phyloP scores from a whole-genome alignment of 176 grass and related monocot species.

The Dendrocalamus sinicus region DNA sequence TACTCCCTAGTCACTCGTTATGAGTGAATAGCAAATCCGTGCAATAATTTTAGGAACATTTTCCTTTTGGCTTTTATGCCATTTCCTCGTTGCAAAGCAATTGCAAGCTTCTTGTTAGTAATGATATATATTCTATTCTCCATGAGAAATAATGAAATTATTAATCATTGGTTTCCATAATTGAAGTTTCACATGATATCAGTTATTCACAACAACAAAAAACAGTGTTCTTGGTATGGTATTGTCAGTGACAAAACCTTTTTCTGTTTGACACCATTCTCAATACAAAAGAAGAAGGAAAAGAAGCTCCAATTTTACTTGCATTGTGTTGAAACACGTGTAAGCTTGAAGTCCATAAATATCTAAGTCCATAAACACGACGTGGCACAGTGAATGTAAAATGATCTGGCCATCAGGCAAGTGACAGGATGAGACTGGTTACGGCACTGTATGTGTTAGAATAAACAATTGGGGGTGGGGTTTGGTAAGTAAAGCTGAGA shows the following conservation, averaged over 20 bases:
- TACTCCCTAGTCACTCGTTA: too few species aligned
- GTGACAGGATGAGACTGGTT: background rate
- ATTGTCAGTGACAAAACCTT: background rate
- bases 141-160: background rate
- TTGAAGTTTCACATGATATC: background rate
- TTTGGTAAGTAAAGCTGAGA: background rate
- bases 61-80: background rate
- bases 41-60: background rate
- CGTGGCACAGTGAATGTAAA: background rate
- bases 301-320: background rate
- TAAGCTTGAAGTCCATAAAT: background rate
- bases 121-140: too few species aligned
- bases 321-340: constrained; percentile 16
- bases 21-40: too few species aligned
- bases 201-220: background rate
- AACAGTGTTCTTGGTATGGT: background rate
- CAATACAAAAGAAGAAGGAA: background rate
- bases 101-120: background rate
- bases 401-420: background rate
- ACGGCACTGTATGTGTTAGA: background rate
- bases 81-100: background rate
- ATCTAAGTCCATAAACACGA: background rate
- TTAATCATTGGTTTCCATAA: background rate
- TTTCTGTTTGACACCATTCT: background rate
- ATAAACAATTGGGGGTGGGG: background rate